Evolutionary conservation across 352 stramenopile genomes (phyloP).

Genomic region (Globisporangium megalacanthum): DNA sequence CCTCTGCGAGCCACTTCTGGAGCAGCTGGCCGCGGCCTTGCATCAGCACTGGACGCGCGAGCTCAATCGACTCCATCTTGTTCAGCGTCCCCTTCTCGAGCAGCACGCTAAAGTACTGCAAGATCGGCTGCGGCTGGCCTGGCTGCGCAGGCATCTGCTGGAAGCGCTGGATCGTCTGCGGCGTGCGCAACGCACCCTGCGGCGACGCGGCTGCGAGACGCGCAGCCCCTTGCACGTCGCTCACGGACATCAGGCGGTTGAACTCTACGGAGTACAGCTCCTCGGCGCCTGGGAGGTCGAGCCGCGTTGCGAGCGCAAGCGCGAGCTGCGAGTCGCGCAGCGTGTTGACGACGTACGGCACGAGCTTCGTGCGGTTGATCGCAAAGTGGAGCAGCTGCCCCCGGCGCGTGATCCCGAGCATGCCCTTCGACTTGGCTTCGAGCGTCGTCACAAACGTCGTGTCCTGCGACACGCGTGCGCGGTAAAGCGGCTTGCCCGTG

Average conservation of each 20-base stretch:
- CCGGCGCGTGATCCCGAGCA: slow-evolving; percentile 98
- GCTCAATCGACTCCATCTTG: slow-evolving; percentile 98
- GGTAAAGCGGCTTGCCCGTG: slow-evolving; percentile 97
- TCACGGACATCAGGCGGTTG: slow-evolving; percentile 89
- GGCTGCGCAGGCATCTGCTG: slow-evolving; percentile 97
- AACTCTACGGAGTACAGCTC: slow-evolving; percentile 99
- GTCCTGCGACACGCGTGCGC: slow-evolving; percentile 96
- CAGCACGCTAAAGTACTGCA: slow-evolving; percentile 99
- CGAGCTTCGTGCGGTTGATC: slow-evolving; percentile 97
- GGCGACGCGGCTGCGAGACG: slow-evolving; percentile 90
- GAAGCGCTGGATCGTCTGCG: slow-evolving; percentile 98
- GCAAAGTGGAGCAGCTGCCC: slow-evolving; percentile 96
- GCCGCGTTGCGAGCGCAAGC: slow-evolving; percentile 92
- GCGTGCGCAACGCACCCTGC: slow-evolving; percentile 92
- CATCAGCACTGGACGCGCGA: slow-evolving; percentile 96
- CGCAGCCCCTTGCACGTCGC: slow-evolving; percentile 79
- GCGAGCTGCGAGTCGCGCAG: slow-evolving; percentile 96
- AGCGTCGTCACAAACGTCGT: slow-evolving; percentile 96
- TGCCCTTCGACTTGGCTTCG: slow-evolving; percentile 91
- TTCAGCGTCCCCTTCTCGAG: slow-evolving; percentile 98
- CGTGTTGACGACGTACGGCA: slow-evolving; percentile 99
- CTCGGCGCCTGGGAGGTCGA: slow-evolving; percentile 97
- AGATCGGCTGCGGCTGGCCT: slow-evolving; percentile 95
- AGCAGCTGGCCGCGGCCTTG: slow-evolving; percentile 97
- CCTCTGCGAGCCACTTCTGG: slow-evolving; percentile 99